Evolutionary conservation across 495 filamentous ascomycete species (phyloP), one percentile per base, ranked within the genome.

Genomic region (Talaromyces nanjingensis): DNA sequence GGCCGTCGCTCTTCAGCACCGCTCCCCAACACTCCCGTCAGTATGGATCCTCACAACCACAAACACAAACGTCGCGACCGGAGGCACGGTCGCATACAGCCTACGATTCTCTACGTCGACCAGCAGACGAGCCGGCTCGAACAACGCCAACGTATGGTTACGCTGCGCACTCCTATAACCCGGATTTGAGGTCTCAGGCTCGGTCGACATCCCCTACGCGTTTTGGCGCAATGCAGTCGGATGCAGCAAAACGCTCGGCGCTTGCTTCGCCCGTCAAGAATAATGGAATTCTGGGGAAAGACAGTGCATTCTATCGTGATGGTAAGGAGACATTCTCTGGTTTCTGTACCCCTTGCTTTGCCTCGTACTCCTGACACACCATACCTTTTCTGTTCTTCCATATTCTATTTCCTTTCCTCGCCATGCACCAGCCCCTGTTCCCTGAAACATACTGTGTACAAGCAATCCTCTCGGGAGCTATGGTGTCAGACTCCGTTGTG

Each of bases 71-170:
- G 5, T 66, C 52, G 39, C 65, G 52, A 34, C 18, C 65, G 56
- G 64, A 61, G 49, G 60, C 24, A 54, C 60, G 64, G 60, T 29
- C 68, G 18, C 69, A 58, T 3, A 64, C 58, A 18, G 14, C 53
- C 34, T 66, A 66, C 61, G 73, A 75, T 63, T 56, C 70, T 39
- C 66, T 68, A 29, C 34, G 60, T 54, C 72, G 64, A 59, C 64
- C 61, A 12, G 70, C 56, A 73, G 31, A 58, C 45, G 73, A 77
- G 12, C 72, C 73, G 47, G 49, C 69, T 59, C 72, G 71, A 29
- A 58, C 67, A 9, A 39, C 67, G 33, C 54, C 63, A 29, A 68
- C 70, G 56, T 74, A 69, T 56, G 67, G 73, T 22, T 72, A 74
- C 61, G 29, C 68, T 29, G 57, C 69, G 1, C 59, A 67, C 6